Base-by-base conservation (phyloP, 208 protist genomes). In the Leishmania guyanensis region DNA sequence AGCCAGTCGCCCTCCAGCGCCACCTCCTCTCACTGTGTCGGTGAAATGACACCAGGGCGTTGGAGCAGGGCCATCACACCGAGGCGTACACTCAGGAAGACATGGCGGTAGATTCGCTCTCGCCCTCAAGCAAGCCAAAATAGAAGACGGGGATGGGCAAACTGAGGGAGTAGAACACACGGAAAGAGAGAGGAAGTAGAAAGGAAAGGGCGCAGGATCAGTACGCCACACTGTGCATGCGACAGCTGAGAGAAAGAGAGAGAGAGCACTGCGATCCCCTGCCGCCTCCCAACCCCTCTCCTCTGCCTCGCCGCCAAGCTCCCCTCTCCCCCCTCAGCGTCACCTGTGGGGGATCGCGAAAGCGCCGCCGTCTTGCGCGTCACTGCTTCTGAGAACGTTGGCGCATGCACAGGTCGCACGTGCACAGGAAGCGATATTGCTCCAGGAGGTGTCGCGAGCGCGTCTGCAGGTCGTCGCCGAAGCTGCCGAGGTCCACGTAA, bases 381-480 rank as follows among this genome's bases (percentile, higher is more conserved):
- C 56, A 84, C 58, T 77, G 70, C 78, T 58, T 74, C 64, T 69
- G 75, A 2, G 62, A 71, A 26, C 91, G 87, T 72, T 94, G 91
- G 10, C 65, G 69, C 16, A 71, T 36, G 81, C 92, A 95, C 74
- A 83, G 78, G 22, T 70, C 72, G 53, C 92, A 95, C 51, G 76
- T 77, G 75, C 93, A 97, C 46, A 95, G 72, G 82, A 97, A 97
- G 20, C 91, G 86, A 54, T 94, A 97, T 56, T 84, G 86, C 80
- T 94, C 90, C 68, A 94, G 73, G 39, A 97, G 74, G 56, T 87
- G 82, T 2, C 84, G 83, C 51, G 82, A 84, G 29, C 93, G 85
- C 5, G 56, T 81, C 39, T 79, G 60, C 51, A 90, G 81, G 62
- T 94, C 87, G 56, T 89, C 80, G 46, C 78, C 85, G 76, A 82